Conservation (phyloP, 495 filamentous ascomycete species). For the Staphylotrichum longicolle region DNA sequence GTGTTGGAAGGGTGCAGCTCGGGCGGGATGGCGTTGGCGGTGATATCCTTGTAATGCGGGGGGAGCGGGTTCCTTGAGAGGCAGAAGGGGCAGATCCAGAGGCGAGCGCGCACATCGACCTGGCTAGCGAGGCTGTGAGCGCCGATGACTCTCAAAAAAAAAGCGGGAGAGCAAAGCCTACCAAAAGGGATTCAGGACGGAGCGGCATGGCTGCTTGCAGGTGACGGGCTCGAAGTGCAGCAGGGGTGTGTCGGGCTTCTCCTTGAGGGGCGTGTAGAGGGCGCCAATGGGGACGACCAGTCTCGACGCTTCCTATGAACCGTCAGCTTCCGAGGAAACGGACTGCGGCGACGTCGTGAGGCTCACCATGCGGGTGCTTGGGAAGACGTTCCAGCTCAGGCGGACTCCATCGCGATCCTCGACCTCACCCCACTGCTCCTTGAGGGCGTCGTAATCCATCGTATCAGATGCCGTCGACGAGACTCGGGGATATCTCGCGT, state of each 20-base stretch:
- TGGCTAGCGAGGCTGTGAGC: slow-evolving; percentile 57
- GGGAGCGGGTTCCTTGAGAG: slow-evolving; percentile 92
- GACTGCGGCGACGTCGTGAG: not conserved
- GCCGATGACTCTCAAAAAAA: slow-evolving; percentile 17
- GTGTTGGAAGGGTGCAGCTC: slow-evolving; percentile 93
- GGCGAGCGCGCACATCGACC: slow-evolving; percentile 87
- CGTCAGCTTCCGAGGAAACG: slow-evolving; percentile 23
- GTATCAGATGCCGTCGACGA: slow-evolving; percentile 7
- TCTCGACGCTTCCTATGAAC: slow-evolving; percentile 81
- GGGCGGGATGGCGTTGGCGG: slow-evolving; percentile 86
- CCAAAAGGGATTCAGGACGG: slow-evolving; percentile 97
- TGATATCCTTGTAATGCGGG: slow-evolving; percentile 99
- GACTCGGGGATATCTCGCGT: slow-evolving; percentile 1
- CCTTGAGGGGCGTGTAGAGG: slow-evolving; percentile 94
- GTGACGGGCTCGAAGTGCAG: slow-evolving; percentile 96
- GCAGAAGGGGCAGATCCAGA: slow-evolving; percentile 99
- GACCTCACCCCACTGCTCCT: slow-evolving; percentile 96
- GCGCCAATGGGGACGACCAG: slow-evolving; percentile 97
- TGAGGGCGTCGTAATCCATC: slow-evolving; percentile 65
- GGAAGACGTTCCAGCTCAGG: slow-evolving; percentile 99
- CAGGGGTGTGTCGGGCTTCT: slow-evolving; percentile 84
- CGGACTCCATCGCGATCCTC: slow-evolving; percentile 97
- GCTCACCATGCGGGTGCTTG: slow-evolving; percentile 89
- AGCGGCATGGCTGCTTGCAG: slow-evolving; percentile 94
- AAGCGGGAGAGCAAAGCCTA: slow-evolving; percentile 41